Evolutionary conservation across 169 alveolate genomes (phyloP), one percentile per base, ranked within the genome.

Genomic region (Fabrea salina): DNA sequence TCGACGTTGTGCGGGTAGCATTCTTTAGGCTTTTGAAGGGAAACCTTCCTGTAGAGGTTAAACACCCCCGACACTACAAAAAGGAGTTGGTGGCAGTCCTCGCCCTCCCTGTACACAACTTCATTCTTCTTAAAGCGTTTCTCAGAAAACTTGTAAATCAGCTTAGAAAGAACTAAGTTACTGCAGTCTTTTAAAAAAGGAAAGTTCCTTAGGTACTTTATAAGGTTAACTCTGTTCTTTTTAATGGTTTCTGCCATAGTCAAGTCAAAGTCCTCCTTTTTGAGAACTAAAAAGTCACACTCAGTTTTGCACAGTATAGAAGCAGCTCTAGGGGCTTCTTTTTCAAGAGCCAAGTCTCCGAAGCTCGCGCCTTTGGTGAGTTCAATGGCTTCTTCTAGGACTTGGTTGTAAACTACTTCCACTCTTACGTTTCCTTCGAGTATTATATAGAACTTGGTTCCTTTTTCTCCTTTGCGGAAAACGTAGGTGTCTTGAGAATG

Each of bases 341-440:
- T 75, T n/a, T 80, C 32, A 8, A 85, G 41, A 22, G 87, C 90
- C 13, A 80, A 64, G 43, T 85, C 90, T 22, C 90, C 90, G 59
- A 85, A 85, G 6, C 85, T 40, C 35, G 49, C 51, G 0, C 88
- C 88, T n/a, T 50, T 43, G 5, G 33, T 43, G n/a, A 84, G 39
- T 40, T 27, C 49, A 27, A 30, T 13, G 4, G 58, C 39, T 16
- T 16, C 37, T 49, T 59, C 84, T 5, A 11, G 53, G 16, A 16
- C 16, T 44, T 44, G 22, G 11, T 44, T 11, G 22, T 44, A 44
- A 44, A 44, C 16, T 44, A 16, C 16, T 44, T 44, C 53, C 16
- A 84, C 79, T 32, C 79, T 61, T 2, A 84, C 86, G 61, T 53
- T 77, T 5, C 89, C 89, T 58, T 74, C 79, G 49, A 84, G 67